Conservation (phyloP, 202 grass and related monocot species). For the Schoenoplectus tabernaemontani region DNA sequence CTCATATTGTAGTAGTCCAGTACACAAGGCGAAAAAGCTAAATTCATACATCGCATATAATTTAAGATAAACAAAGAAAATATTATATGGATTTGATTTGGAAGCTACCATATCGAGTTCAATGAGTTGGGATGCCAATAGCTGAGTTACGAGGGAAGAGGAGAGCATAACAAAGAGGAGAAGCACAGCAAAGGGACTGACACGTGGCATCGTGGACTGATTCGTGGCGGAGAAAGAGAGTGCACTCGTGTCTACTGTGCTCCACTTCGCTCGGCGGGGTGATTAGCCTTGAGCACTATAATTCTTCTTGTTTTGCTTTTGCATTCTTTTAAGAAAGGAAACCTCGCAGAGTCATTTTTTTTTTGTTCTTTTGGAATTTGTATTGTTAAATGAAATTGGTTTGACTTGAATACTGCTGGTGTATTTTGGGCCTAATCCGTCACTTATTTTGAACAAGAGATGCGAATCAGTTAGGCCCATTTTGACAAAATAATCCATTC, state of each 20-base stretch:
- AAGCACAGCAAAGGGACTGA: background rate
- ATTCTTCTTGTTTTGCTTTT: background rate
- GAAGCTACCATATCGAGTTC: background rate
- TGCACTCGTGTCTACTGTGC: background rate
- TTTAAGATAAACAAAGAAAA: background rate
- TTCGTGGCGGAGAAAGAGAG: background rate
- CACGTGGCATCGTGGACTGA: conserved; percentile 12
- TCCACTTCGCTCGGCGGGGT: background rate
- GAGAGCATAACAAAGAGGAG: conserved; percentile 9
- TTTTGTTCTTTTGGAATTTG: background rate
- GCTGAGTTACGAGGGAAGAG: background rate
- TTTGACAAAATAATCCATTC: background rate
- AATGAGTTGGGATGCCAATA: background rate
- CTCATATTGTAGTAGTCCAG: background rate
- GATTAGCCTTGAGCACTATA: background rate
- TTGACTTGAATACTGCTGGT: background rate
- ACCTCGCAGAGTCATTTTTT: background rate
- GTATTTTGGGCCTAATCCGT: background rate
- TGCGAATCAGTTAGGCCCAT: background rate
- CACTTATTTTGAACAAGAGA: background rate
- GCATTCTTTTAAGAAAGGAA: background rate
- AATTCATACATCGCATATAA: background rate
- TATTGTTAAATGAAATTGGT: too few species aligned
- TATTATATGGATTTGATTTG: background rate
- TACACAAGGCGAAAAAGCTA: background rate